Evolutionary conservation across 1,139 yeast species (phyloP), one percentile per base, ranked within the genome.

Genomic region (Zygotorulaspora mrakii): DNA sequence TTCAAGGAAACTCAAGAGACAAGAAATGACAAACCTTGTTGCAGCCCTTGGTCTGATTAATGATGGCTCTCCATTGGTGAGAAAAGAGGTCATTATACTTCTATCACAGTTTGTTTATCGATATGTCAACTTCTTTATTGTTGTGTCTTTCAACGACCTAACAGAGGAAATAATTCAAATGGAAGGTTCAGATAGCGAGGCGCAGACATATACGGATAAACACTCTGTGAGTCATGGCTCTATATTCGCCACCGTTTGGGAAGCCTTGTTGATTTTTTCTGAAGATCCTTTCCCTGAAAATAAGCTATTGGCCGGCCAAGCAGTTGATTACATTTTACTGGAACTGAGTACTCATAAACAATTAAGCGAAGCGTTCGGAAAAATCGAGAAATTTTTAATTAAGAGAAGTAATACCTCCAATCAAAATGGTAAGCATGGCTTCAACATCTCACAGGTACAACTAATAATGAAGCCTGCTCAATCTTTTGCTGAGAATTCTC

Each of bases 241-340:
- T 0, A 75, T 87, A n/a, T 87, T 82, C 61, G 77, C 87, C 43
- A 83, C 94, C 1, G 75, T 84, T 12, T 91, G 97, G 96, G 83
- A 87, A 51, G 80, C 94, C 0, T 64, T 91, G 25, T 68, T 94
- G 36, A 79, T 87, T 35, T 66, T 88, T 29, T 76, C 95, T 1
- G 94, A 84, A 51, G 99, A 91, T 62, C 96, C 98, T 0, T 94
- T 83, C 60, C 68, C 76, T 31, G 96, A 88, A 61, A 89, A 89
- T 7, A 80, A 77, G 42, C 76, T 76, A 40, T 70, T 77, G 47
- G 94, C 96, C 0, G 82, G 80, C 43, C 77, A 73, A 17, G 75
- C 87, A 24, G 82, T 89, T 20, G 96, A 89, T 61, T 77, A 73
- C 44, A 80, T 89, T 16, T 69, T 87, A 66, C 64, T 77, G 30